Base-by-base conservation (phyloP, 169 alveolate species). In the Plasmodium malariae region DNA sequence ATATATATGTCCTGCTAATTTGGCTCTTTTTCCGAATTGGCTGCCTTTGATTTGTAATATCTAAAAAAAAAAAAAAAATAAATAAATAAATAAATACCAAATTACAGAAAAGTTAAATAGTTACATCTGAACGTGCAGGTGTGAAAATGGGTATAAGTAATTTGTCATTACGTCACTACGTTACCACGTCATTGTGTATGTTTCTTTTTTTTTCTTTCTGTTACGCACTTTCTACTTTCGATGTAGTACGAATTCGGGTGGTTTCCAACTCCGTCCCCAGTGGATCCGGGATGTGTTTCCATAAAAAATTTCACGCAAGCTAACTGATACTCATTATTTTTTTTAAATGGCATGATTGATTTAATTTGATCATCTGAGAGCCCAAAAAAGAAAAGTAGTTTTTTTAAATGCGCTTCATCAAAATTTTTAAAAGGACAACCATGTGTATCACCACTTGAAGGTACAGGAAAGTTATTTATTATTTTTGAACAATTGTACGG, bases 371-470 rank as follows among this genome's bases (percentile, higher is more conserved):
- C 90, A 74, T 87, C 94, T n/a, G 37, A 17, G n/a, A 86, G 32
- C 4, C 87, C 88, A 63, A 91, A 55, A 63, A 93, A 91, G 19
- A 87, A 88, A 30, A 88, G 76, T 12, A 60, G 63, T 12, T 76
- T 67, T 68, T 14, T 88, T 32, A 92, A 65, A 60, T 87, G 74
- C 30, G 72, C 74, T 43, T 88, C 93, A 59, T 76, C 92, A 45
- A 73, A 93, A 49, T 93, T 95, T 88, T 96, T 97, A 93, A 97
- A 97, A 40, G 99, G 99, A 85, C 99, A 97, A 32, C 99, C 99
- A 91, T 97, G 99, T 68, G 94, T 93, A 86, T 96, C 97, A 37
- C 97, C 97, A 36, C 95, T 94, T 60, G 95, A 95, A 19, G 98
- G 97, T 26, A 86, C 76, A 37, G 98, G 98, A 80, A 96, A 91